Base-by-base conservation (phyloP, 352 stramenopile species). In the Phytophthora litchii region DNA sequence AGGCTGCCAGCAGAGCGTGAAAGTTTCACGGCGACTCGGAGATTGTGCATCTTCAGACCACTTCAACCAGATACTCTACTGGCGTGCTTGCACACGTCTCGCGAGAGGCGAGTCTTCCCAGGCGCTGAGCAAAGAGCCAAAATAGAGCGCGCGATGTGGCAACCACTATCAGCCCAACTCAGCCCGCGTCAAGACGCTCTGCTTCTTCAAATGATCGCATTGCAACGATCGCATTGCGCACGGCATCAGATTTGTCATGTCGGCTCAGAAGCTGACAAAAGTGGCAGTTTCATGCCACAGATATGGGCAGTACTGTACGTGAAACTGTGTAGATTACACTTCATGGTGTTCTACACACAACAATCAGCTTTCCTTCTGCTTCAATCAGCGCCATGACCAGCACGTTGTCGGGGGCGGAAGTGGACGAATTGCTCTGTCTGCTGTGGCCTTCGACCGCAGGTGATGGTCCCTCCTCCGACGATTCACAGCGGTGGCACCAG, bases 401-500 rank as follows among this genome's bases (percentile, higher is more conserved):
- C 27, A 55, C 21, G 27, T 56, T 73, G 44, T 25, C 37, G 3
- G 23, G 20, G 23, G 46, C 35, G 14, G 56, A 69, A 14, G 53
- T 70, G 36, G 40, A 21, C 32, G 65, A 70, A 35, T 63, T 84
- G 47, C 60, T 63, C 6, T 59, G 60, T 37, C 58, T 86, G 13
- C 64, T 88, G 29, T 88, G 78, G 78, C 74, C 74, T 25, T 16
- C 50, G 27, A 21, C 66, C 32, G 19, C 23, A 69, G 42, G 29
- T 41, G 46, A 38, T 34, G 54, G n/a, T 7, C 10, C 27, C 6
- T 51, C 34, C 25, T 16, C 13, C n/a, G 54, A 68, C 27, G 80
- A 89, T 67, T 49, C 56, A 29, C 57, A 67, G 38, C 78, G 79
- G 2, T 91, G 79, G 79, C 55, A 80, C 23, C 64, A 84, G 43